Conservation (phyloP, 768 basidiomycete genomes). For the Lactarius hatsudake region DNA sequence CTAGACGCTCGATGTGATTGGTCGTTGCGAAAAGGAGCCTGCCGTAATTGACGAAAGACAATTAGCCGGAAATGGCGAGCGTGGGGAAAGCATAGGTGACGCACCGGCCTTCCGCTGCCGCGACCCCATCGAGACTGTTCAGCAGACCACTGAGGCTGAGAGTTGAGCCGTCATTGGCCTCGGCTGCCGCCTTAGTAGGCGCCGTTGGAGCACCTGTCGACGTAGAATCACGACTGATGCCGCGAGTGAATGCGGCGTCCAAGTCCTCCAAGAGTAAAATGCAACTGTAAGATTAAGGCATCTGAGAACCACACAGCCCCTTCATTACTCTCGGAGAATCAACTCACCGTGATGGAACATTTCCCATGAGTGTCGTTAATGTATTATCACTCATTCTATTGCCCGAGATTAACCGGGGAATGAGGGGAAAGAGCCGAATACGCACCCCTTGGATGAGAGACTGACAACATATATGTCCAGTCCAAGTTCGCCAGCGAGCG, state of each 20-base stretch:
- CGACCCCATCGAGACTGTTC: constrained; percentile 84
- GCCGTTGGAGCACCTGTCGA: constrained; percentile 73
- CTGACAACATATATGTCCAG: constrained; percentile 92
- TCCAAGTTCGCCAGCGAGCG: constrained; percentile 77
- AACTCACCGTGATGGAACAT: constrained; percentile 75
- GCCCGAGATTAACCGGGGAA: constrained; percentile 24
- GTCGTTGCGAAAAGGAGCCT: constrained; percentile 88
- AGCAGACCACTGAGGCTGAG: constrained; percentile 81
- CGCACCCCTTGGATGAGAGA: constrained; percentile 79
- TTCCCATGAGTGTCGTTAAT: constrained; percentile 81
- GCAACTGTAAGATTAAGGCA: constrained; percentile 50
- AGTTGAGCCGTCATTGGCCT: constrained; percentile 72
- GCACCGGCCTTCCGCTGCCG: constrained; percentile 82
- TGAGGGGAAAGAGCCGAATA: constrained; percentile 30
- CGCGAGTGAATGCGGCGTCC: constrained; percentile 87
- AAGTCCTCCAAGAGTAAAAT: constrained; percentile 93
- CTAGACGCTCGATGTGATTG: constrained; percentile 91
- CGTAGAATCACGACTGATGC: constrained; percentile 74
- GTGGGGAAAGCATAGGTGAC: constrained; percentile 33
- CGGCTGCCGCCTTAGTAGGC: constrained; percentile 33
- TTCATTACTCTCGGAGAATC: constrained; percentile 15
- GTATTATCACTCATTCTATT: constrained; percentile 88
- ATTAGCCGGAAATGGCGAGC: constrained; percentile 12
- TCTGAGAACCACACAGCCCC: constrained; percentile 24
- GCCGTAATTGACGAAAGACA: constrained; percentile 22